Percentiles rank a stretch among this genome's conserved stretches.
Conservation (phyloP, 1,139 yeast genomes). For the Pichia norvegensis region DNA sequence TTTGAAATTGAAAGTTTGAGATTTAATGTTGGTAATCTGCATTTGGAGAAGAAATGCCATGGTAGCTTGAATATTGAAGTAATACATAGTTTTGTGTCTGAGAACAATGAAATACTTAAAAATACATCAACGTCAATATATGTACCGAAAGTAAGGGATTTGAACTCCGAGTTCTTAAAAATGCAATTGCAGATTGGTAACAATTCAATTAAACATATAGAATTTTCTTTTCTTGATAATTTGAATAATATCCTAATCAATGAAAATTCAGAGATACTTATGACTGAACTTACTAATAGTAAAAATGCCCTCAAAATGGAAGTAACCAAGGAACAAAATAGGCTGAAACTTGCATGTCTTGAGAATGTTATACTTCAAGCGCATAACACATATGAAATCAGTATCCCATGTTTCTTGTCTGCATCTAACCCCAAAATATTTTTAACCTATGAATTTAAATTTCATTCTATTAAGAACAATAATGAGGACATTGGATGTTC, state of each 20-base stretch:
- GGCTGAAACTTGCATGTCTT: too few species aligned
- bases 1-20: conserved; percentile 5
- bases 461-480: conserved; percentile 2
- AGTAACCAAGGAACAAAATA: too few species aligned
- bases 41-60: background rate
- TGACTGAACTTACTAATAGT: too few species aligned
- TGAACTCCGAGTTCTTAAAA: background rate
- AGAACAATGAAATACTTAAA: background rate
- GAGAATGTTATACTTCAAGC: background rate
- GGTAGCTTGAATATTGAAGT: background rate
- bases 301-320: background rate
- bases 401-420: background rate
- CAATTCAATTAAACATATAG: too few species aligned
- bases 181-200: background rate
- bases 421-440: background rate
- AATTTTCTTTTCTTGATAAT: too few species aligned
- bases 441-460: conserved; percentile 1
- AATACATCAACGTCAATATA: background rate
- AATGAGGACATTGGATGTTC: conserved; percentile 8
- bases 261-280: background rate
- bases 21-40: background rate
- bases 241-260: too few species aligned
- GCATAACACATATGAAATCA: background rate
- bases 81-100: background rate
- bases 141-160: background rate